Evolutionary conservation across 345 rosid species (phyloP).

Genomic region (Pistacia vera): DNA sequence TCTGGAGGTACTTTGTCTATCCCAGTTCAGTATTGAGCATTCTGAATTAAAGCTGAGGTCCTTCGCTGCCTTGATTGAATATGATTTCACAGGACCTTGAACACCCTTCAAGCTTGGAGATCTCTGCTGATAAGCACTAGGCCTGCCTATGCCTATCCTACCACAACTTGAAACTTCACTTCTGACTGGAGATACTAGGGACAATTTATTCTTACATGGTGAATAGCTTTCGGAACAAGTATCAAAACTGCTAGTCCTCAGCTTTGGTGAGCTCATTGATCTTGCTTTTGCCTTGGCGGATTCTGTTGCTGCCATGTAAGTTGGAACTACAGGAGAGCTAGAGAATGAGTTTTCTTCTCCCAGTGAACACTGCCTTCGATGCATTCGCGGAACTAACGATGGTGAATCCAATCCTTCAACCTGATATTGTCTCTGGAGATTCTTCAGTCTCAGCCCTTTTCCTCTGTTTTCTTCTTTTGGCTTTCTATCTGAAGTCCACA

Average conservation of each 20-base stretch:
- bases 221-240: conserved; percentile 85
- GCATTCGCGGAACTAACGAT: conserved; percentile 32
- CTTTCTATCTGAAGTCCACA: conserved; percentile 39
- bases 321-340: conserved; percentile 49
- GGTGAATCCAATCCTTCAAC: conserved; percentile 42
- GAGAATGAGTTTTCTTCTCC: conserved; percentile 61
- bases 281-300: conserved; percentile 87
- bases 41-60: conserved; percentile 67
- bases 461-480: conserved; percentile 40
- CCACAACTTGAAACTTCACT: conserved; percentile 49
- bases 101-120: conserved; percentile 75
- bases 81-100: conserved; percentile 54
- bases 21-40: conserved; percentile 50
- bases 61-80: conserved; percentile 26
- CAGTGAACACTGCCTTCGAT: conserved; percentile 56
- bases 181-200: conserved; percentile 40
- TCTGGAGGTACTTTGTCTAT: conserved; percentile 37
- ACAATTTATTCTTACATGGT: conserved; percentile 66
- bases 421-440: conserved; percentile 31
- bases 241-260: conserved; percentile 64
- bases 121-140: conserved; percentile 61
- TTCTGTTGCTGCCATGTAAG: conserved; percentile 93
- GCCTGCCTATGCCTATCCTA: conserved; percentile 35
- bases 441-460: conserved; percentile 45
- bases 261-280: conserved; percentile 72